Evolutionary conservation across 1,284 basidiomycete species (phyloP), one percentile per base, ranked within the genome.

Genomic region (Rhizoctonia solani): DNA sequence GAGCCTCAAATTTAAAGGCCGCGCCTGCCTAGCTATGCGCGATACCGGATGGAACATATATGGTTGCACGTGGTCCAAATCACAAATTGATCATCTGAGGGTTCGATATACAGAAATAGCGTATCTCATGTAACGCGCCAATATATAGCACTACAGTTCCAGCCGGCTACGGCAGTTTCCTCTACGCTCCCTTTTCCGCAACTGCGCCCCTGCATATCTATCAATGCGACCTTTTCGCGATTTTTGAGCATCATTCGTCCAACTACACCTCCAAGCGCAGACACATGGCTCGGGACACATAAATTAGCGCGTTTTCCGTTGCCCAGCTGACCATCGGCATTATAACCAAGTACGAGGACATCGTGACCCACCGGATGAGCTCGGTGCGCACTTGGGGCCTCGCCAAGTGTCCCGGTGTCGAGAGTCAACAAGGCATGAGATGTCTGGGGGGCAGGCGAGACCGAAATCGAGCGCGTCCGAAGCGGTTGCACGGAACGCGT

Each of bases 251-350:
- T 84, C 70, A 89, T 79, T 68, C 86, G 80, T 54, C 80, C 82
- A 70, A 53, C 14, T 14, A 50, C 46, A 55, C 69, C 58, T 67
- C 66, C 52, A 23, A 52, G 54, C 41, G 71, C 0, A 82, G 79
- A 78, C 13, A 85, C 74, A 72, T 84, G 80, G 68, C 81, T 80
- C 0, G 95, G 94, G 14, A 86, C 79, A 0, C 90, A 83, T 6
- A 88, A 74, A 74, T 89, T 93, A 3, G 87, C 83, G 66, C 88
- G 84, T 76, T 89, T 93, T 44, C 92, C 92, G 69, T 88, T 95
- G 3, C 95, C 95, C 4, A 95, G 82, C 76, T 95, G 90, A 72
- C 85, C 90, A 50, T 89, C 85, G 49, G 84, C 81, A 72, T 90
- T 90, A 67, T 82, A 82, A 9, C 89, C 88, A 87, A 87, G 90